Evolutionary conservation across 1,284 basidiomycete genomes (phyloP), one percentile per base, ranked within the genome.

Genomic region (Rhodotorula sp.): DNA sequence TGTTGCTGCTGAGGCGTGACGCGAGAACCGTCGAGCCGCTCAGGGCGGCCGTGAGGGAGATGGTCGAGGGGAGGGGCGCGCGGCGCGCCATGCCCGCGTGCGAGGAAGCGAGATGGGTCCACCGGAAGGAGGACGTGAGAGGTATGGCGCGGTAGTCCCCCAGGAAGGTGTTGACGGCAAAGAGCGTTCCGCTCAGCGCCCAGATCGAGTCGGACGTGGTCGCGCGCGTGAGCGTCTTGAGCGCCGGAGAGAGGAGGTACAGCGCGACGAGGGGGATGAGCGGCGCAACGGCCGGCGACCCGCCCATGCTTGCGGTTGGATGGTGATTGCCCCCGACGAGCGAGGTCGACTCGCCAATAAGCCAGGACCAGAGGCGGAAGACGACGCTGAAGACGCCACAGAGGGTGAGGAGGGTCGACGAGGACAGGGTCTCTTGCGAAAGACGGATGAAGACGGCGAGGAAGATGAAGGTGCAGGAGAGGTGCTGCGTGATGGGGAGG

Each of bases 121-220:
- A 58, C 79, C 76, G 59, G 77, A 78, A 58, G 78, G 78, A 71
- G 81, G 60, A 32, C 39, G 66, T 27, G 50, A 50, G 51, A 12
- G 57, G 68, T 0, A 63, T 56, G 78, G 80, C 85, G 80, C 78
- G 79, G 78, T 90, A 91, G 81, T 92, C 89, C 7, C 88, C 88
- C 21, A 92, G 81, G 50, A 89, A 82, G 9, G 87, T 82, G 79
- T 89, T 88, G 54, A 89, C 81, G 54, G 84, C 81, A 77, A 91
- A 88, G 46, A 93, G 84, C 74, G 83, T 83, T 22, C 87, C 86
- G 59, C 92, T 88, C 58, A 98, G 83, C 13, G 95, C 95, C 94
- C 94, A 98, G 76, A 98, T 97, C 37, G 93, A 94, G 81, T 99
- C 97, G 22, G 90, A 91, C 29, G 96, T 97, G 0, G 95, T 98